Conservation (phyloP, 495 filamentous ascomycete genomes). For the Podospora fimiseda region DNA sequence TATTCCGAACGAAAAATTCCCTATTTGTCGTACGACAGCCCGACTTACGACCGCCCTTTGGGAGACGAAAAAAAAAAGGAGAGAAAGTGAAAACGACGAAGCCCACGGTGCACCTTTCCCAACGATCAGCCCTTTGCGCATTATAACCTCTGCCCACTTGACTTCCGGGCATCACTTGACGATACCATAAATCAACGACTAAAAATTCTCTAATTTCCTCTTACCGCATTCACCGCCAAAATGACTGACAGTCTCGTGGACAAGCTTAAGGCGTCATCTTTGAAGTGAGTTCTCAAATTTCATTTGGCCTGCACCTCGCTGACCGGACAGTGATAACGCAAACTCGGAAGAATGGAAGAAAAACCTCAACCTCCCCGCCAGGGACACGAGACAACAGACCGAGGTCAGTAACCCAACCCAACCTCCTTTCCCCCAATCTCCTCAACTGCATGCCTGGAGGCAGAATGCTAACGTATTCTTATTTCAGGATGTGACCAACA, state of each 20-base stretch:
- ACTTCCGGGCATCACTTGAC: not conserved
- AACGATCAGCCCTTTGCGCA: too few species aligned
- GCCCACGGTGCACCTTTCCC: too few species aligned
- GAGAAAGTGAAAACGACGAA: too few species aligned
- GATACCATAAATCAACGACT: not conserved
- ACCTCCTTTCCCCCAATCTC: too few species aligned
- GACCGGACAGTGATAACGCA: slow-evolving; percentile 39
- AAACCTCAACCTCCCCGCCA: slow-evolving; percentile 67
- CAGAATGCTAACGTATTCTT: too few species aligned
- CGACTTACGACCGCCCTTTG: not conserved
- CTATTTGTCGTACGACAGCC: too few species aligned
- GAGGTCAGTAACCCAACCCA: slow-evolving; percentile 67
- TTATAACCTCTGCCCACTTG: not conserved
- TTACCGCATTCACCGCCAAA: slow-evolving; percentile 7
- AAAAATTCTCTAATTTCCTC: not conserved
- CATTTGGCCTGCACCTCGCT: slow-evolving; percentile 7
- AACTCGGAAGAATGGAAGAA: slow-evolving; percentile 70
- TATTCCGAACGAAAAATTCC: too few species aligned
- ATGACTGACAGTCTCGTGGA: slow-evolving; percentile 55
- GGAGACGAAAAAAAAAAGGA: too few species aligned
- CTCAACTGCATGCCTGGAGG: not conserved
- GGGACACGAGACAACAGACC: slow-evolving; percentile 85
- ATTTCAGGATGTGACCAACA: slow-evolving; percentile 85
- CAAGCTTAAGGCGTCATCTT: slow-evolving; percentile 62
- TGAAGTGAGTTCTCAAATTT: slow-evolving; percentile 49